phyloP scores from a whole-genome alignment of 2,329 filamentous ascomycete genomes.

The Colletotrichum destructivum region DNA sequence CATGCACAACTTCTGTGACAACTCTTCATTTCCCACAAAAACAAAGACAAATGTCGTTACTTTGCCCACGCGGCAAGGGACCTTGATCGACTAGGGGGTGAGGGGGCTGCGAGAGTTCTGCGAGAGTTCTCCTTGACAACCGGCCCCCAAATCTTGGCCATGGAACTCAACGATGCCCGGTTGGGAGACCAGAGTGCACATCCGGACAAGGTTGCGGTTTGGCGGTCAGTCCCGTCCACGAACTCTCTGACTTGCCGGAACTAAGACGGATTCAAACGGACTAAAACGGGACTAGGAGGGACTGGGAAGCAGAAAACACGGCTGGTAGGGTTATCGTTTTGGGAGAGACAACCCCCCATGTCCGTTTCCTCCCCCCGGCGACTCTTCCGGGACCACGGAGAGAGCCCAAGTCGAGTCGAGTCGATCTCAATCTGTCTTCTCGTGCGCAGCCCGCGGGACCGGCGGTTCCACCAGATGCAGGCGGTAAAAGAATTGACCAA shows the following conservation, averaged over 20 bases:
- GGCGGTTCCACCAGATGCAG: not conserved
- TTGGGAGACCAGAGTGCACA: not conserved
- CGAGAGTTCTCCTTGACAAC: slow-evolving; percentile 2
- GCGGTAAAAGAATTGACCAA: slow-evolving; percentile 23
- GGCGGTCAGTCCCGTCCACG: not conserved
- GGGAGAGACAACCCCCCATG: not conserved
- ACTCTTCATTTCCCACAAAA: not conserved
- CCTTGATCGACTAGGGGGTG: not conserved
- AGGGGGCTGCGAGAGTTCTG: not conserved
- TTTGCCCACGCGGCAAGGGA: slow-evolving; percentile 3
- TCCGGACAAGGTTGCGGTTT: not conserved
- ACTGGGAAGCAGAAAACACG: not conserved
- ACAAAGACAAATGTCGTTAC: not conserved
- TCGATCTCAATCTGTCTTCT: slow-evolving; percentile 10
- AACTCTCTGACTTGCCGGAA: not conserved
- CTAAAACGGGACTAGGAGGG: no score
- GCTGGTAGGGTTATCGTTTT: not conserved
- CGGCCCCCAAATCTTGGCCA: not conserved
- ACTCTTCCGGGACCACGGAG: not conserved
- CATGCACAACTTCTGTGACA: not conserved
- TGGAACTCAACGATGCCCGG: not conserved
- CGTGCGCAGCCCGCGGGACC: not conserved
- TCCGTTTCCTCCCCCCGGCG: not conserved
- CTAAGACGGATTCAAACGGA: no score
- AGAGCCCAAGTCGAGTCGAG: slow-evolving; percentile 7